Percentiles rank a stretch among this genome's conserved stretches.
Conservation (phyloP, 2,329 filamentous ascomycete species). For the Penicillium sclerotiorum region DNA sequence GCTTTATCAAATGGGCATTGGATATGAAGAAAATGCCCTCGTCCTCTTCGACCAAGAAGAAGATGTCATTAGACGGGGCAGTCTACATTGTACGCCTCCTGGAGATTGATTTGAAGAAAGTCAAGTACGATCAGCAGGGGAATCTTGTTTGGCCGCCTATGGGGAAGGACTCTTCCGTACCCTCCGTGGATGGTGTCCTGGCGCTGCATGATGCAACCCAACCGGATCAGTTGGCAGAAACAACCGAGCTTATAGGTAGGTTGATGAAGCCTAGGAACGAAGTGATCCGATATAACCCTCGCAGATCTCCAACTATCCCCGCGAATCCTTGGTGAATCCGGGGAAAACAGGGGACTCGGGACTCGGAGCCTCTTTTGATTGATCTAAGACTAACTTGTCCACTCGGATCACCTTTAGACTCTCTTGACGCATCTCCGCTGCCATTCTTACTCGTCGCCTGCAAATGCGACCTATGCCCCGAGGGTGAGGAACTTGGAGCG, state of each 20-base stretch:
- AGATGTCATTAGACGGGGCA: slow-evolving; percentile 59
- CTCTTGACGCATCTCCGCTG: slow-evolving; percentile 70
- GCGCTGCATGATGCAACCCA: slow-evolving; percentile 87
- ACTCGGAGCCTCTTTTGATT: background rate
- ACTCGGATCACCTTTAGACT: slow-evolving; percentile 56
- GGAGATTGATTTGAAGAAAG: slow-evolving; percentile 57
- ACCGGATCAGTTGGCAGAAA: slow-evolving; percentile 70
- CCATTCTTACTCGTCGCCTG: slow-evolving; percentile 82
- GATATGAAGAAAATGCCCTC: slow-evolving; percentile 52
- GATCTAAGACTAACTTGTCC: slow-evolving; percentile 1
- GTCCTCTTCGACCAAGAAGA: slow-evolving; percentile 50
- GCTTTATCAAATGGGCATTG: slow-evolving; percentile 60
- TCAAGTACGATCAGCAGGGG: slow-evolving; percentile 53
- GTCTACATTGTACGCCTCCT: slow-evolving; percentile 61
- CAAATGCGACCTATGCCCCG: slow-evolving; percentile 81
- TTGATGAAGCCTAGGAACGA: slow-evolving; percentile 25
- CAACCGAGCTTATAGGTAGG: slow-evolving; percentile 79
- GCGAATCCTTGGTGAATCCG: background rate
- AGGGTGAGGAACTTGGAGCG: slow-evolving; percentile 71
- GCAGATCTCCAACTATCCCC: background rate
- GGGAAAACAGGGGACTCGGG: background rate
- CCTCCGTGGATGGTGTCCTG: slow-evolving; percentile 78
- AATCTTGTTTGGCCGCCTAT: slow-evolving; percentile 54
- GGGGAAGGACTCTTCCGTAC: slow-evolving; percentile 67
- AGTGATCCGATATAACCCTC: slow-evolving; percentile 9